These are phyloP conservation scores for Leavenworthia alabamica DNA, from an alignment of 345 rosid genomes.

Conservation along the genomic window DNA sequence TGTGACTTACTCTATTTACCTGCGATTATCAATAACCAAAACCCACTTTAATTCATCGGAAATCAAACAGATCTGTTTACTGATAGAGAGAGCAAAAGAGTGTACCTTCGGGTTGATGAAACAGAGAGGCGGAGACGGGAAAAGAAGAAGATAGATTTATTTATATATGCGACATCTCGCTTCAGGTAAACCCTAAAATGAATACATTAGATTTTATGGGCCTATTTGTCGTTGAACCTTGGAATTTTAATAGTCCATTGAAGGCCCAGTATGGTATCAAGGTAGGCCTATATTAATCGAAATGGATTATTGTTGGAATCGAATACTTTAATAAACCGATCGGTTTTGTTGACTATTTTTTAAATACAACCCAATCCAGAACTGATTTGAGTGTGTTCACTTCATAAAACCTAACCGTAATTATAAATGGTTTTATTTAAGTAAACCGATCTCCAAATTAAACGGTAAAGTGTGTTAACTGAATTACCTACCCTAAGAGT, in stretches of 20 bases:
- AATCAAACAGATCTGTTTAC: not conserved
- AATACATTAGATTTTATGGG: slow-evolving; percentile 9
- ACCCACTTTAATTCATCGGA: not conserved
- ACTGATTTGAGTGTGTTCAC: not conserved
- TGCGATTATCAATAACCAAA: not conserved
- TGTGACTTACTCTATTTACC: slow-evolving; percentile 20
- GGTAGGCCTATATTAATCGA: no score
- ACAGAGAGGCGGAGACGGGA: slow-evolving; percentile 12
- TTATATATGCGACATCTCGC: slow-evolving; percentile 27
- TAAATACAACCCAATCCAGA: not conserved
- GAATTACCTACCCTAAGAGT: not conserved
- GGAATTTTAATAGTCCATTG: not conserved
- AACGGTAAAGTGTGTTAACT: not conserved
- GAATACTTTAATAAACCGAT: not conserved
- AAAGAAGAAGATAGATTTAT: not conserved
- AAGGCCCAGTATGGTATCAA: not conserved
- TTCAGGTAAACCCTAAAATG: slow-evolving; percentile 15
- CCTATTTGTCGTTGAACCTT: not conserved
- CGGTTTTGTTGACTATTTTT: no score
- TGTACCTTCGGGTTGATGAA: slow-evolving; percentile 19
- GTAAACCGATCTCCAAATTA: no score
- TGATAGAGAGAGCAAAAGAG: not conserved
- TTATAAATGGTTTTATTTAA: not conserved
- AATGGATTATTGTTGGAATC: not conserved
- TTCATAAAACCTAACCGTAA: not conserved